These are phyloP conservation scores for Telopea speciosissima DNA, from an alignment of 177 flowering plant species.

Conservation along the genomic window DNA sequence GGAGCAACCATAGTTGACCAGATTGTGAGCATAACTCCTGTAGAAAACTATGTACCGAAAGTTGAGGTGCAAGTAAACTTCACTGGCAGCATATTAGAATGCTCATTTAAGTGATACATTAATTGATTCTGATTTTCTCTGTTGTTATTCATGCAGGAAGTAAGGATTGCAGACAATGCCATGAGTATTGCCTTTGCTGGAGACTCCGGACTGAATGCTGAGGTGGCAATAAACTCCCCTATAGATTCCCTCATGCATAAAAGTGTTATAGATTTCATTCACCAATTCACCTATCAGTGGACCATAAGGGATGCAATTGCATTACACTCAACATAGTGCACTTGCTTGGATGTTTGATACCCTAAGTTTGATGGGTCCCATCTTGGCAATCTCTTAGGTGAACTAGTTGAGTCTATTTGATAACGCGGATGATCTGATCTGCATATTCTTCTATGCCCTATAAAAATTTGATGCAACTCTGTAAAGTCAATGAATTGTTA, in stretches of 20 bases:
- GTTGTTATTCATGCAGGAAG: conserved; percentile 42
- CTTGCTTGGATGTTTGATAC: not conserved
- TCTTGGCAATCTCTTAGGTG: not conserved
- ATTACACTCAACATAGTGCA: not conserved
- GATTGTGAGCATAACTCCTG: conserved; percentile 63
- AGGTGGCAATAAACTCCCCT: conserved; percentile 37
- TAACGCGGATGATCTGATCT: not conserved
- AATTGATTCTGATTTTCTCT: not conserved
- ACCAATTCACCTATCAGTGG: not conserved
- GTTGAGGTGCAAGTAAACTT: conserved; percentile 32
- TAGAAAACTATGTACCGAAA: conserved; percentile 63
- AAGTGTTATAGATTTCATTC: not conserved
- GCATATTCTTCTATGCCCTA: not conserved
- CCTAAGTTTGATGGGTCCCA: not conserved
- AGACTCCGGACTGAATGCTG: conserved; percentile 24
- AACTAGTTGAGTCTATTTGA: not conserved
- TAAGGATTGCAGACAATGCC: conserved; percentile 30
- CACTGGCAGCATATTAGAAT: not conserved
- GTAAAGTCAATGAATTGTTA: not conserved
- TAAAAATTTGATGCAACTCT: not conserved
- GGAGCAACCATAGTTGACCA: conserved; percentile 94
- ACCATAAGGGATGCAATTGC: not conserved
- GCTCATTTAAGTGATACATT: not conserved
- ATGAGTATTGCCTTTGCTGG: conserved; percentile 26
- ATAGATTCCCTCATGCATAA: conserved; percentile 1